Percentiles rank a stretch among this genome's conserved stretches.
These are phyloP conservation scores for Picea engelmannii DNA, from an alignment of 83 land plant genomes.

Conservation along the genomic window DNA sequence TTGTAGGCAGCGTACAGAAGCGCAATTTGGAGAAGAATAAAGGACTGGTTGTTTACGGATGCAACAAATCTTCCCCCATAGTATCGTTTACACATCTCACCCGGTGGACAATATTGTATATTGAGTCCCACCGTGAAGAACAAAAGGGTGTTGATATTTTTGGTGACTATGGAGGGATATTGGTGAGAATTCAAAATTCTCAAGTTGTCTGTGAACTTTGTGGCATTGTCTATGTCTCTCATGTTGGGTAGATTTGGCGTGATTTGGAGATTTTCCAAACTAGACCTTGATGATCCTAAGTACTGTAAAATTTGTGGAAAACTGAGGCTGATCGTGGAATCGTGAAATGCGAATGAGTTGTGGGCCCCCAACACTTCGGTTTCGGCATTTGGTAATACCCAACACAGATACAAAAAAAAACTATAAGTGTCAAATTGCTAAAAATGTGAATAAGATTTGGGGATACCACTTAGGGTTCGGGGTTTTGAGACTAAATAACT, in stretches of 20 bases:
- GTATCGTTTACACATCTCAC: too few species aligned
- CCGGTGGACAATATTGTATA: constrained; percentile 43
- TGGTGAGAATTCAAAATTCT: constrained; percentile 31
- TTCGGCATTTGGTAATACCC: too few species aligned
- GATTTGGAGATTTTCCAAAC: not conserved
- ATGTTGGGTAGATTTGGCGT: constrained; percentile 26
- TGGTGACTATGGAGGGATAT: constrained; percentile 46
- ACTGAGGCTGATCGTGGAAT: too few species aligned
- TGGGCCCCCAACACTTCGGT: too few species aligned
- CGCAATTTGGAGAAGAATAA: constrained; percentile 30
- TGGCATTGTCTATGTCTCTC: constrained; percentile 38
- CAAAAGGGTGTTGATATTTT: constrained; percentile 36
- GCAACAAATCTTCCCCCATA: constrained; percentile 33
- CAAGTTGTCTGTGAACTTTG: constrained; percentile 18
- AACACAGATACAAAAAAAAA: too few species aligned
- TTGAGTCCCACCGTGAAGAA: constrained; percentile 48
- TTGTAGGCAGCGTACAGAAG: constrained; percentile 29
- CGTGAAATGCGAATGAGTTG: too few species aligned
- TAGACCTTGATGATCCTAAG: constrained; percentile 1
- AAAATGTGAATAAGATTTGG: too few species aligned
- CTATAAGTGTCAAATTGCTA: too few species aligned
- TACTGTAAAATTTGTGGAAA: constrained; percentile 41
- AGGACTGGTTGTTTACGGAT: constrained; percentile 65
- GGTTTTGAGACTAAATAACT: too few species aligned
- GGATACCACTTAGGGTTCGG: too few species aligned